Conservation (phyloP, 140 eudicot genomes). For the Senecio squalidus region DNA sequence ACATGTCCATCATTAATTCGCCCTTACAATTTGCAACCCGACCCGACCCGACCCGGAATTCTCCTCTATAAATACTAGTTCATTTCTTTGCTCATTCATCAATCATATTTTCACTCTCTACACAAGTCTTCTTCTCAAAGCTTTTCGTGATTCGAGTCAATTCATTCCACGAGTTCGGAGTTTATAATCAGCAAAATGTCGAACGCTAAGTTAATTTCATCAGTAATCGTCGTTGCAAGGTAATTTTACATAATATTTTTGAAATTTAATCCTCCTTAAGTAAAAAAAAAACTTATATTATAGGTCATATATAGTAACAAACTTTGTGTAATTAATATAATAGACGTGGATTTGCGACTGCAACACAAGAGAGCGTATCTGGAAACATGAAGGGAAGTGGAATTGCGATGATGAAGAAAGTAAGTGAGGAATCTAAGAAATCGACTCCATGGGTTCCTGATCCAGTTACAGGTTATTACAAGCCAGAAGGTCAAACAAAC, state of each 20-base stretch:
- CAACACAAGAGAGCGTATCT: constrained; percentile 22
- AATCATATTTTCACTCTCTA: constrained; percentile 5
- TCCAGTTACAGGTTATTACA: constrained; percentile 82
- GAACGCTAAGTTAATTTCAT: too few relatives aligned
- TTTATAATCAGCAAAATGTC: not conserved
- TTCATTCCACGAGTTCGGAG: not conserved
- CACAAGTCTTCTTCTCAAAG: not conserved
- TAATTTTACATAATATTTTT: too few relatives aligned
- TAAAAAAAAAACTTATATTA: too few relatives aligned
- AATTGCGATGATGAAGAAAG: constrained; percentile 32
- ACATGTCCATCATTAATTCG: not conserved
- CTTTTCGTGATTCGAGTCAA: not conserved
- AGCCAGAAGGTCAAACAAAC: constrained; percentile 46
- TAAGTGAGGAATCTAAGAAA: constrained; percentile 39
- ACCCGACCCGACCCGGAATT: not conserved
- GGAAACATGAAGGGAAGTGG: constrained; percentile 21
- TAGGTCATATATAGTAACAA: too few relatives aligned
- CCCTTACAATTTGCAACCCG: not conserved
- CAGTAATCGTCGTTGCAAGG: too few relatives aligned
- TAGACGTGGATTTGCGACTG: constrained; percentile 56
- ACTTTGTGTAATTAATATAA: too few relatives aligned
- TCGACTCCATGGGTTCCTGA: constrained; percentile 74
- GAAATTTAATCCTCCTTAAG: too few relatives aligned
- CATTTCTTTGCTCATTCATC: not conserved
- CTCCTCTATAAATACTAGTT: constrained; percentile 5